Evolutionary conservation across 164 flowering plant genomes (phyloP).

Genomic region (Cinnamomum micranthum): DNA sequence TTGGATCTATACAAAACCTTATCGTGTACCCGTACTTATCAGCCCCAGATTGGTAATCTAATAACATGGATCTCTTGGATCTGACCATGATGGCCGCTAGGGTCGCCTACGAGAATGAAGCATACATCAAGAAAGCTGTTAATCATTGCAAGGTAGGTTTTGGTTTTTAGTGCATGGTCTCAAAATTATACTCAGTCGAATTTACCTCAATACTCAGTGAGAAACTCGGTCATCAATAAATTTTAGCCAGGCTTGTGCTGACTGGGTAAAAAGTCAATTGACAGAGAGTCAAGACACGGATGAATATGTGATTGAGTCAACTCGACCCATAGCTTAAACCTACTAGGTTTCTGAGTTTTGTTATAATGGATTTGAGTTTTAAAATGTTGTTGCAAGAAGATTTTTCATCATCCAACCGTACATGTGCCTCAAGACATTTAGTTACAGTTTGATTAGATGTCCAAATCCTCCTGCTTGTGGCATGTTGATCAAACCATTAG

Average conservation of each 20-base stretch:
- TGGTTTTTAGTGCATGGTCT: not conserved
- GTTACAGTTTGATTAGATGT: too few relatives aligned
- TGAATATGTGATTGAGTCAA: too few relatives aligned
- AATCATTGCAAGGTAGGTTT: conserved; percentile 41
- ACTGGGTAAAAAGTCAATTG: not conserved
- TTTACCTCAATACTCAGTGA: not conserved
- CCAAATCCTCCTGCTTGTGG: too few relatives aligned
- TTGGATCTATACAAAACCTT: conserved; percentile 12
- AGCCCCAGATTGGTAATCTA: not conserved
- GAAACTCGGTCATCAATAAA: not conserved
- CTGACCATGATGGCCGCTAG: conserved; percentile 47
- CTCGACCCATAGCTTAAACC: too few relatives aligned
- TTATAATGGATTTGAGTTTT: too few relatives aligned
- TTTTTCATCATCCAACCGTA: too few relatives aligned
- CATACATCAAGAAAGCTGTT: conserved; percentile 16
- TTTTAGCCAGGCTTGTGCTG: not conserved
- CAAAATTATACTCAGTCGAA: too few relatives aligned
- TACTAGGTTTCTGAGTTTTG: too few relatives aligned
- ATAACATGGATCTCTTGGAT: conserved; percentile 10
- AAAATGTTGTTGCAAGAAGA: too few relatives aligned
- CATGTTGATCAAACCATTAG: too few relatives aligned
- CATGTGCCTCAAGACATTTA: too few relatives aligned
- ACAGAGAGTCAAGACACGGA: too few relatives aligned
- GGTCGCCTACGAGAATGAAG: conserved; percentile 20
- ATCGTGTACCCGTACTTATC: not conserved